Evolutionary conservation across 495 filamentous ascomycete genomes (phyloP), one percentile per base, ranked within the genome.

Genomic region (Hypomontagnella monticulosa): DNA sequence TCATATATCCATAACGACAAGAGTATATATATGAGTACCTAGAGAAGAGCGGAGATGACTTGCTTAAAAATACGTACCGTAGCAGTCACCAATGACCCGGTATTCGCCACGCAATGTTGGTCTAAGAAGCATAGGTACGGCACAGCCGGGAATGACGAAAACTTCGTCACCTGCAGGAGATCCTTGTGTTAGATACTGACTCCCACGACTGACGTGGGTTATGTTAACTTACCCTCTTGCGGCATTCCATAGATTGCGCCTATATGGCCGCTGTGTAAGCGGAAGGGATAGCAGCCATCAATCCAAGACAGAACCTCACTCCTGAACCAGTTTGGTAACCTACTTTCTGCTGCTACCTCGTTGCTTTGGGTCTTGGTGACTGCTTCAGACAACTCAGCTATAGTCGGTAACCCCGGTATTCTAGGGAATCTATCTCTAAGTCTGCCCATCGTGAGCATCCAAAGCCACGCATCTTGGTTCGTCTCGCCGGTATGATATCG

Each of bases 81-180:
- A 67, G 16, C 64, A 67, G 16, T 67, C 64, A 0, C 64, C 58
- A 41, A 67, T 32, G 11, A 67, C 58, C 40, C 52, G 19, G 7
- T 62, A 63, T 10, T 51, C 43, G 4, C 58, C 58, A 10, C 33
- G 11, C 4, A 58, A 5, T 7, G 32, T 53, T 20, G 50, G 64
- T 11, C 64, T 44, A 0, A 67, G 38, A 52, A 67, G 37, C 37
- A 67, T 43, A 15, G 64, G 64, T 3, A 41, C 15, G 37, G 62
- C 41, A 20, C 52, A 44, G n/a, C 64, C 64, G 9, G 63, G 51
- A 4, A 67, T 23, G 4, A 63, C 37, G 23, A 56, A 57, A 15
- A 67, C 37, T 20, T 56, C 53, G 18, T 67, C 64, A 8, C 52
- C 64, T 67, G 32, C 7, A 40, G 15, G 1, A 42, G 3, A 3